Percentiles rank a stretch among this genome's conserved stretches.
phyloP scores from a whole-genome alignment of 1,284 basidiomycete genomes.

The Sanghuangporus weigelae region DNA sequence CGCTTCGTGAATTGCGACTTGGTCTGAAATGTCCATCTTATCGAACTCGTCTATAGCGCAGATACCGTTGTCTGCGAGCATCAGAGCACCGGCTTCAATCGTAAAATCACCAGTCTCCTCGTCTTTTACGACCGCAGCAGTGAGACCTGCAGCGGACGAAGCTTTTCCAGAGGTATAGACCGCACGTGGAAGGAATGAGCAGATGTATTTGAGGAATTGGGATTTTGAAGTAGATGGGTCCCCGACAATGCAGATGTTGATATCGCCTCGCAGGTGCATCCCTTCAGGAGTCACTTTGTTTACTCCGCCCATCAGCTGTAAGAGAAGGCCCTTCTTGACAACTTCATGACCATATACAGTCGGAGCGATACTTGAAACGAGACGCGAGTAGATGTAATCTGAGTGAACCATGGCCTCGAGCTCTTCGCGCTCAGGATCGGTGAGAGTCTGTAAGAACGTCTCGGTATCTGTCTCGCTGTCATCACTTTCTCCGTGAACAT shows the following conservation, averaged over 20 bases:
- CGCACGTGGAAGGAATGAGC: slow-evolving; percentile 96
- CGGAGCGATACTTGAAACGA: slow-evolving; percentile 94
- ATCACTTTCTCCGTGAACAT: slow-evolving; percentile 84
- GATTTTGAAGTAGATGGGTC: slow-evolving; percentile 98
- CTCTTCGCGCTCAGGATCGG: slow-evolving; percentile 93
- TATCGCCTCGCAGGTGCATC: slow-evolving; percentile 95
- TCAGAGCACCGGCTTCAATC: slow-evolving; percentile 97
- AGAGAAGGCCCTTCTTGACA: slow-evolving; percentile 96
- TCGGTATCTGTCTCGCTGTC: slow-evolving; percentile 72
- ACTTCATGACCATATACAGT: slow-evolving; percentile 99
- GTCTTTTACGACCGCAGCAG: slow-evolving; percentile 96
- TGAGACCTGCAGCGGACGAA: slow-evolving; percentile 97
- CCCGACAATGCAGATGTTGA: slow-evolving; percentile 98
- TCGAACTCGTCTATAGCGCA: slow-evolving; percentile 99
- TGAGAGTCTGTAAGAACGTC: slow-evolving; percentile 83
- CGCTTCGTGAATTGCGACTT: slow-evolving; percentile 99
- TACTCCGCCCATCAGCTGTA: slow-evolving; percentile 99
- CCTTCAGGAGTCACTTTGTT: slow-evolving; percentile 97
- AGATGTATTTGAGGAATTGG: slow-evolving; percentile 97
- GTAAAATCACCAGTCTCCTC: slow-evolving; percentile 99
- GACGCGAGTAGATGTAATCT: slow-evolving; percentile 89
- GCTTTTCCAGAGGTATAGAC: slow-evolving; percentile 99
- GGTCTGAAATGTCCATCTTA: slow-evolving; percentile 99
- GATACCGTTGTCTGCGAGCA: slow-evolving; percentile 99
- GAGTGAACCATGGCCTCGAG: slow-evolving; percentile 90